Percentiles rank a stretch among this genome's conserved stretches.
phyloP scores from a whole-genome alignment of 768 basidiomycete species.

The Pleurotus tuber-regium region DNA sequence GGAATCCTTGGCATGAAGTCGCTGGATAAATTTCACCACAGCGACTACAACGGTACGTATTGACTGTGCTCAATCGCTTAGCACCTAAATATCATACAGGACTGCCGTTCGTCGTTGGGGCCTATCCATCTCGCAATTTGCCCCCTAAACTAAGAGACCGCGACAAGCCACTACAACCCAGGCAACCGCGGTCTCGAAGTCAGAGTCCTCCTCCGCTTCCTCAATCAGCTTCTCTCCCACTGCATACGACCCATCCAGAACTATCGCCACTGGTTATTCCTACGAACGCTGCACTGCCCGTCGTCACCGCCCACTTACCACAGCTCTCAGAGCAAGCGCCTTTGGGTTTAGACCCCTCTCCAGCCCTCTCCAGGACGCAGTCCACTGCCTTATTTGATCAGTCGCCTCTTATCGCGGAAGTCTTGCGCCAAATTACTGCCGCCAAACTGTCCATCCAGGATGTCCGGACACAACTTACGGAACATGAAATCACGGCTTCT shows the following conservation, averaged over 20 bases:
- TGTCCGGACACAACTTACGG: conserved; percentile 65
- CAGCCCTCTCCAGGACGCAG: conserved; percentile 33
- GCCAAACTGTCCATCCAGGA: conserved; percentile 64
- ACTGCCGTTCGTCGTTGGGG: conserved; percentile 50
- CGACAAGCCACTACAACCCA: conserved; percentile 48
- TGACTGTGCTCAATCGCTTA: conserved; percentile 6
- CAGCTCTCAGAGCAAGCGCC: conserved; percentile 21
- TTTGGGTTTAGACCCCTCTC: conserved; percentile 15
- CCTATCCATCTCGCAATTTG: conserved; percentile 40
- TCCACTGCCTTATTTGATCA: conserved; percentile 52
- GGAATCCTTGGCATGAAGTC: conserved; percentile 77
- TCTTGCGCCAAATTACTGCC: conserved; percentile 68
- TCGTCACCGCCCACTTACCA: conserved; percentile 19
- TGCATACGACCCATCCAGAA: conserved; percentile 53
- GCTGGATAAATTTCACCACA: conserved; percentile 52
- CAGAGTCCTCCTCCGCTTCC: conserved; percentile 83
- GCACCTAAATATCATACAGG: conserved; percentile 26
- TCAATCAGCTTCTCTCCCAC: conserved; percentile 75
- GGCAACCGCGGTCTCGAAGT: conserved; percentile 45
- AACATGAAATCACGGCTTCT: conserved; percentile 53
- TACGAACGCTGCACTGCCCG: conserved; percentile 17
- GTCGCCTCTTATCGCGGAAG: conserved; percentile 68
- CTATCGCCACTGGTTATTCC: conserved; percentile 21
- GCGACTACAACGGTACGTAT: conserved; percentile 61
- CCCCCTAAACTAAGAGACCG: conserved; percentile 59